Conservation (phyloP, 768 basidiomycete genomes). For the Collybia sp. region DNA sequence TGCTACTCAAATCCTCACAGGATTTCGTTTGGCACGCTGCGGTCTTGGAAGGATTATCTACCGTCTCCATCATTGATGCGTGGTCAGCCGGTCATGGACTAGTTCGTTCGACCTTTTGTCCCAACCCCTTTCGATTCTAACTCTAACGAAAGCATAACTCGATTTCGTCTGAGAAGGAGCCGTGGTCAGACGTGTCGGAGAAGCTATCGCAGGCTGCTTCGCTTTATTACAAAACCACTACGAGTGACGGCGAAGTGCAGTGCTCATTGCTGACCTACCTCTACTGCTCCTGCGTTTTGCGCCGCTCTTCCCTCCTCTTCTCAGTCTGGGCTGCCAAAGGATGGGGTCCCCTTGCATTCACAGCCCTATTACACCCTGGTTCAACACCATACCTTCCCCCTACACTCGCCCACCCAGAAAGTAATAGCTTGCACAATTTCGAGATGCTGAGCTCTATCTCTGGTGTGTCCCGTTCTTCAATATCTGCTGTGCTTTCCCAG, state of each 20-base stretch:
- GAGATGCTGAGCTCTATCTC: conserved; percentile 68
- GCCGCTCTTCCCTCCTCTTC: conserved; percentile 72
- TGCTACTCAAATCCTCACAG: conserved; percentile 65
- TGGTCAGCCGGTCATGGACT: conserved; percentile 76
- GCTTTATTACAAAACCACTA: conserved; percentile 58
- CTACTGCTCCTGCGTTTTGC: conserved; percentile 62
- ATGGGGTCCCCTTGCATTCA: conserved; percentile 77
- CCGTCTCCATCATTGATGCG: conserved; percentile 73
- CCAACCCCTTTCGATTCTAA: conserved; percentile 6
- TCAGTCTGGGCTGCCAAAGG: conserved; percentile 85
- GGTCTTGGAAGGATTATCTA: conserved; percentile 81
- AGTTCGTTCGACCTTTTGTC: conserved; percentile 38
- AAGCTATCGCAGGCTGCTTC: conserved; percentile 60
- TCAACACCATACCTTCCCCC: conserved; percentile 57
- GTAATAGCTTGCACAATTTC: conserved; percentile 42
- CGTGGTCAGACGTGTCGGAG: conserved; percentile 77
- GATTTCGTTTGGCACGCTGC: conserved; percentile 90
- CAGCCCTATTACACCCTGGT: conserved; percentile 66
- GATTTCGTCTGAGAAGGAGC: conserved; percentile 48
- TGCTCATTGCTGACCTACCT: conserved; percentile 64
- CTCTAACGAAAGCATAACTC: conserved; percentile 45
- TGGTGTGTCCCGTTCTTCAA: conserved; percentile 63
- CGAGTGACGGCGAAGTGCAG: conserved; percentile 51
- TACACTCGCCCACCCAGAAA: conserved; percentile 42
- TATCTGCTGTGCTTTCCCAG: conserved; percentile 61